A percentile compares a stretch with the other conserved stretches of the same genome.
Conservation (phyloP, 2,329 filamentous ascomycete genomes). For the Colletotrichum higginsianum region DNA sequence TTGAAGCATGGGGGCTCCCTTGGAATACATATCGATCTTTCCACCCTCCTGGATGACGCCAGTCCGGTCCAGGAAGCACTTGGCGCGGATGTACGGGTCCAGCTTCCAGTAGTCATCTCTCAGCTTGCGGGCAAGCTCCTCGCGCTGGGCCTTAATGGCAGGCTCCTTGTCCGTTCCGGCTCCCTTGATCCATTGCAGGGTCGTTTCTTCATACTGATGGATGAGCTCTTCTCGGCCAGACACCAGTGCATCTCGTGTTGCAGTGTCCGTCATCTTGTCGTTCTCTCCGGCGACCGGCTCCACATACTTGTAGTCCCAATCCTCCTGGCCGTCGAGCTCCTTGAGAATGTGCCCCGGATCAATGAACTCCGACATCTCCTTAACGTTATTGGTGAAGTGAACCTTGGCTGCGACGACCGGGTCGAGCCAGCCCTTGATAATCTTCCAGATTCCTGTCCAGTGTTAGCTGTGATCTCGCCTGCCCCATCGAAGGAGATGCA, state of each 20-base stretch:
- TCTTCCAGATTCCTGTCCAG: slow-evolving; percentile 87
- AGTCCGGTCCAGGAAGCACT: slow-evolving; percentile 86
- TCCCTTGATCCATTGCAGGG: slow-evolving; percentile 80
- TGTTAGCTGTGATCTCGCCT: slow-evolving; percentile 4
- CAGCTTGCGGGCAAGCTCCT: slow-evolving; percentile 74
- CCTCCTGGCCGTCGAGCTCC: slow-evolving; percentile 88
- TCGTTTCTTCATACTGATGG: slow-evolving; percentile 80
- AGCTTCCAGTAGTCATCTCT: slow-evolving; percentile 87
- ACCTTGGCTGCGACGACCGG: slow-evolving; percentile 96
- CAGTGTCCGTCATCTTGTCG: slow-evolving; percentile 76
- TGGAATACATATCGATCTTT: slow-evolving; percentile 78
- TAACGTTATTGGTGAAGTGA: slow-evolving; percentile 87
- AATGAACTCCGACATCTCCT: slow-evolving; percentile 86
- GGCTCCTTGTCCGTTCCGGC: slow-evolving; percentile 62
- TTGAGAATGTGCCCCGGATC: slow-evolving; percentile 79
- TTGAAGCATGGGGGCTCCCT: slow-evolving; percentile 44
- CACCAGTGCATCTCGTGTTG: slow-evolving; percentile 74
- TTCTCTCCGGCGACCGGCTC: slow-evolving; percentile 87
- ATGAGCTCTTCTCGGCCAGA: slow-evolving; percentile 76
- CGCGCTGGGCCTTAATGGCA: slow-evolving; percentile 70
- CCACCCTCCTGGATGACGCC: slow-evolving; percentile 80
- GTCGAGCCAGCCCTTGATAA: slow-evolving; percentile 96
- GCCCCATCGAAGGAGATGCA: slow-evolving; percentile 48
- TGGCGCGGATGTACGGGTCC: slow-evolving; percentile 88
- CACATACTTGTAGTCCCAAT: slow-evolving; percentile 86